Conservation (phyloP, 768 basidiomycete genomes). For the Nevesoporus exiguus region DNA sequence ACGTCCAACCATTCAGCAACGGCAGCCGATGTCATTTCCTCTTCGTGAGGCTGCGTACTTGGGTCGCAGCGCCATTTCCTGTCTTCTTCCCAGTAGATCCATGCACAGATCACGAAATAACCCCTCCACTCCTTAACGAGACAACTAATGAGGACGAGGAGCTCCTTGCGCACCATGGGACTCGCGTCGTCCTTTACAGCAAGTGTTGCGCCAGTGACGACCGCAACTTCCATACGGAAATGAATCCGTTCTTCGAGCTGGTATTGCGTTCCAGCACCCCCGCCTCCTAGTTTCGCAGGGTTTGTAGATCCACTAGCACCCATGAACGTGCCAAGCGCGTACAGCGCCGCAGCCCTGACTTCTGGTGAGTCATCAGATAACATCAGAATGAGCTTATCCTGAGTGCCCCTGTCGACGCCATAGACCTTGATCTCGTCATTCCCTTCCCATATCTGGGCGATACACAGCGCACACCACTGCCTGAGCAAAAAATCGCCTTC, state of each 20-base stretch:
- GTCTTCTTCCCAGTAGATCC: conserved; percentile 95
- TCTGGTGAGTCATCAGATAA: conserved; percentile 88
- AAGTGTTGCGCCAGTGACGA: conserved; percentile 84
- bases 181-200: conserved; percentile 92
- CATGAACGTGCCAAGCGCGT: conserved; percentile 89
- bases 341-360: conserved; percentile 87
- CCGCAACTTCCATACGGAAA: conserved; percentile 86
- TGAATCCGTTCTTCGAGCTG: conserved; percentile 76
- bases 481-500: conserved; percentile 90
- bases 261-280: conserved; percentile 77
- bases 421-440: conserved; percentile 88
- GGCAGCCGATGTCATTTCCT: conserved; percentile 71
- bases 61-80: conserved; percentile 52
- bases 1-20: conserved; percentile 75
- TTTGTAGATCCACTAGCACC: conserved; percentile 83
- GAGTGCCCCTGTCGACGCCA: conserved; percentile 74
- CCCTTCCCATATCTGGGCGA: conserved; percentile 91
- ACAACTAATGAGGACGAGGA: conserved; percentile 86
- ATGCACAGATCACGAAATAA: conserved; percentile 93
- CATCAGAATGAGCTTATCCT: conserved; percentile 76
- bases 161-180: conserved; percentile 94
- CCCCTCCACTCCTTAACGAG: conserved; percentile 96
- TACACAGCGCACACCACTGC: conserved; percentile 92
- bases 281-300: conserved; percentile 65
- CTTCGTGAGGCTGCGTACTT: conserved; percentile 42